Base-by-base conservation (phyloP, 2,329 filamentous ascomycete species). In the Chaetoscypha palmicola region DNA sequence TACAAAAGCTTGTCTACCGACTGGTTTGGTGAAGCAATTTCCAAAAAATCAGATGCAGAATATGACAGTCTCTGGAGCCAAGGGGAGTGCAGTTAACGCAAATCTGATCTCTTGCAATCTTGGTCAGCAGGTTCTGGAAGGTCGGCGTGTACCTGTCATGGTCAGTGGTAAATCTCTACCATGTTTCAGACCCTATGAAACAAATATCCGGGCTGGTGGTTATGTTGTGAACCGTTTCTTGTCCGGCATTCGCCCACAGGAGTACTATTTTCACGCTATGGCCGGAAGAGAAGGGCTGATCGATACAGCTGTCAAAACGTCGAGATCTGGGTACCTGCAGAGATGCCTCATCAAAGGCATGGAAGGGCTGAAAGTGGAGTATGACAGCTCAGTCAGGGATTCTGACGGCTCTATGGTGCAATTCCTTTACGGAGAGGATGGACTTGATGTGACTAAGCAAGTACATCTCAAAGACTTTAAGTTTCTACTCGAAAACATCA, bases 251-350 rank as follows among this genome's bases (percentile, higher is more conserved):
- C 81, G 91, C 43, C 92, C 92, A 3, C 92, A 98, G 60, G 94
- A 98, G 64, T 98, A 96, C 65, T 98, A 91, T 65, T 98, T 98
- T 72, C 92, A 98, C 76, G 89, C 94, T 66, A 98, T 98, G 94
- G 92, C 91, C 60, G 94, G 94, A 57, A 81, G 92, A 68, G 94
- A 98, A 74, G 92, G 92, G 72, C 72, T 98, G 53, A 98, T 98
- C 62, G 92, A 98, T 75, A 98, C 92, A 16, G 92, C 92, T 52
- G 92, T 98, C 64, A 98, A 98, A 69, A 98, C 92, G 1, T 94
- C 91, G 8, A 83, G 92, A 61, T 97, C 92, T 21, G 94, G 92
- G 48, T 98, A 98, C 62, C 72, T 98, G 40, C 92, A 98, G 64
- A 77, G 94, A 62, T 98, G 92, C 74, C 75, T 98, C 50, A 94